phyloP scores from a whole-genome alignment of 2,329 filamentous ascomycete species.

The Penicillium sp. region DNA sequence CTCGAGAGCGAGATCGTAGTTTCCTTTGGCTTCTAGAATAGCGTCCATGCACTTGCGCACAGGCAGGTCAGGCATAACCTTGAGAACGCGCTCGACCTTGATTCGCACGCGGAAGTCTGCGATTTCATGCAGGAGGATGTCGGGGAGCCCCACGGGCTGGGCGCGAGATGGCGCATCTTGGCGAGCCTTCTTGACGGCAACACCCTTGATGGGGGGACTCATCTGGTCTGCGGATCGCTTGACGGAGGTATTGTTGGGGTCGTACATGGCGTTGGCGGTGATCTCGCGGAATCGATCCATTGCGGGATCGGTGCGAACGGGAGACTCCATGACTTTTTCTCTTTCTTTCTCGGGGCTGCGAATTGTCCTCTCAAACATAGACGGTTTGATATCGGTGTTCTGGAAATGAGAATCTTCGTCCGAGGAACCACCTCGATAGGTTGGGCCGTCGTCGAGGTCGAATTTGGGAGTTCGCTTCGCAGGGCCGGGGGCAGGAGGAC shows the following conservation, averaged over 20 bases:
- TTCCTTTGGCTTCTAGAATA: constrained; percentile 52
- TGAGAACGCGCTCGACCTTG: constrained; percentile 56
- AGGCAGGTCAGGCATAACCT: constrained; percentile 49
- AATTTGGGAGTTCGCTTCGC: constrained; percentile 42
- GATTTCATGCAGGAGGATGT: constrained; percentile 53
- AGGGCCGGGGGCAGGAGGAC: constrained; percentile 50
- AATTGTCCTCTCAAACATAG: constrained; percentile 54
- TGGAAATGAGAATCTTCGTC: constrained; percentile 55
- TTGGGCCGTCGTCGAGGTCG: constrained; percentile 57
- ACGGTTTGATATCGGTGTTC: constrained; percentile 61
- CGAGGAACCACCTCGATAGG: constrained; percentile 63
- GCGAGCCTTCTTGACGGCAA: constrained; percentile 41
- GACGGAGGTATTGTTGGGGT: constrained; percentile 28
- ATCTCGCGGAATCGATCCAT: constrained; percentile 47
- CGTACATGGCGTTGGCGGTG: constrained; percentile 45
- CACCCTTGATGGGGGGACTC: constrained; percentile 41
- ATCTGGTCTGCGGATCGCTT: constrained; percentile 49
- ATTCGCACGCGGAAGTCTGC: constrained; percentile 50
- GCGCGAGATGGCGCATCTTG: constrained; percentile 50
- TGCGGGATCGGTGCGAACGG: constrained; percentile 30
- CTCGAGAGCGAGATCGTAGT: constrained; percentile 57
- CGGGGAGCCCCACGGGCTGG: constrained; percentile 40
- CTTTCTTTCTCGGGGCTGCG: constrained; percentile 44
- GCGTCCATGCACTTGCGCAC: constrained; percentile 53
- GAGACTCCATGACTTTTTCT: constrained; percentile 45